These are phyloP conservation scores for Acrocalymma vagum DNA, from an alignment of 2,329 filamentous ascomycete genomes.

Conservation along the genomic window DNA sequence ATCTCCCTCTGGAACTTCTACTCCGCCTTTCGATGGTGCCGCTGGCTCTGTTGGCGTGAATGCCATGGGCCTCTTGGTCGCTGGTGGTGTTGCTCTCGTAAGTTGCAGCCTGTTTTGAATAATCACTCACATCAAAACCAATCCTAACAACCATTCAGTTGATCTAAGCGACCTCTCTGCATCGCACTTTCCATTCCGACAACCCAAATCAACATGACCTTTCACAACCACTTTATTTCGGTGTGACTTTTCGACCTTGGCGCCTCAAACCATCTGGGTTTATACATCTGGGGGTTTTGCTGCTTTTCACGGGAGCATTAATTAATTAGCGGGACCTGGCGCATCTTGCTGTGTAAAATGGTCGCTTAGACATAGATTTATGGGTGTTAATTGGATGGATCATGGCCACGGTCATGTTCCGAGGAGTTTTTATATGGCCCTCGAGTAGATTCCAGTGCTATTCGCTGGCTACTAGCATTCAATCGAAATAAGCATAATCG, in stretches of 20 bases:
- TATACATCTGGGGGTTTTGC: constrained; percentile 5
- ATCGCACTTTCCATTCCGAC: not conserved
- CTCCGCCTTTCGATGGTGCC: constrained; percentile 36
- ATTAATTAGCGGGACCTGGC: constrained; percentile 9
- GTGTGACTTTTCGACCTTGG: constrained; percentile 9
- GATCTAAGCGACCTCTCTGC: constrained; percentile 10
- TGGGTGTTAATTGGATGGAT: not conserved
- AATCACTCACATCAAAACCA: constrained; percentile 9
- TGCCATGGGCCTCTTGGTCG: constrained; percentile 35
- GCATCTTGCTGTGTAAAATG: constrained; percentile 4
- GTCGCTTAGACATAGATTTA: constrained; percentile 3
- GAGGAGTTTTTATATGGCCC: no score
- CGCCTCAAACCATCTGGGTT: no score
- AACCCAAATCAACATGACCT: no score
- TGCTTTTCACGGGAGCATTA: not conserved
- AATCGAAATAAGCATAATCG: no score
- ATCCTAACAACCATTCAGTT: constrained; percentile 12
- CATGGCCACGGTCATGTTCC: not conserved
- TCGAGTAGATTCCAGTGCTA: no score
- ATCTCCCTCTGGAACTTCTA: constrained; percentile 16
- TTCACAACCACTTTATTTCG: constrained; percentile 5
- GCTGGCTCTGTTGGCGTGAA: constrained; percentile 34
- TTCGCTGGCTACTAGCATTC: no score
- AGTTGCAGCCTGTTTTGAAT: constrained; percentile 8
- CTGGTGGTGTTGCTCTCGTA: constrained; percentile 43